Evolutionary conservation across 495 filamentous ascomycete species (phyloP), one percentile per base, ranked within the genome.

Genomic region (Penicillium subrubescens): DNA sequence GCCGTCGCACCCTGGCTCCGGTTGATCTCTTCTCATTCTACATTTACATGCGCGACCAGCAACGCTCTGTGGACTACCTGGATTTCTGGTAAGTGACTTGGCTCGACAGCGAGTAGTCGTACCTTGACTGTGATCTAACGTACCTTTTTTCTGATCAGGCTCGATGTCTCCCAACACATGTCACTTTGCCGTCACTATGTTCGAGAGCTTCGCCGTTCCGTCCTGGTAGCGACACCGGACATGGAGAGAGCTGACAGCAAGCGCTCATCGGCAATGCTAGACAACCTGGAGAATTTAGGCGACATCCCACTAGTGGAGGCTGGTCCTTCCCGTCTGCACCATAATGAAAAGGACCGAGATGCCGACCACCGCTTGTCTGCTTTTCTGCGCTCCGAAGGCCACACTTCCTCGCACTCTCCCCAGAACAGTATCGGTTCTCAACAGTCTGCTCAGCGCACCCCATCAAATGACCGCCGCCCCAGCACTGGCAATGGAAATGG

Each of bases 31-130:
- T 95, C 81, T 97, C 94, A 3, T 98, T 98, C 83, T 98, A 98
- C 82, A 98, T 99, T 70, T 99, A 96, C 78, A 99, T 99, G 95
- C 86, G 95, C 61, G 96, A 99, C 75, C 93, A 97, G 79, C 94
- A 98, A 73, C 87, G 94, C 73, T 97, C 94, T 5, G 93, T 99
- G 10, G 95, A 99, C 71, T 98, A 98, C 69, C 82, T 99, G 15
- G 95, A 99, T 75, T 99, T 99, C 77, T 99, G 96, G 95, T 99
- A 81, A 27, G 82, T 53, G 43, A 29, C n/a, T 3, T 50, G 15
- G 12, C 44, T 39, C 17, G 46, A 17, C 2, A 17, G 5, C 37
- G 11, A 21, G 25, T 19, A 12, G 6, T 5, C 2, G 12, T 41
- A n/a, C 8, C 15, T 19, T 34, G 14, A 41, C 23, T 25, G 46